Evolutionary conservation across 2,329 filamentous ascomycete genomes (phyloP).

Genomic region (Phaeosphaeria sp.): DNA sequence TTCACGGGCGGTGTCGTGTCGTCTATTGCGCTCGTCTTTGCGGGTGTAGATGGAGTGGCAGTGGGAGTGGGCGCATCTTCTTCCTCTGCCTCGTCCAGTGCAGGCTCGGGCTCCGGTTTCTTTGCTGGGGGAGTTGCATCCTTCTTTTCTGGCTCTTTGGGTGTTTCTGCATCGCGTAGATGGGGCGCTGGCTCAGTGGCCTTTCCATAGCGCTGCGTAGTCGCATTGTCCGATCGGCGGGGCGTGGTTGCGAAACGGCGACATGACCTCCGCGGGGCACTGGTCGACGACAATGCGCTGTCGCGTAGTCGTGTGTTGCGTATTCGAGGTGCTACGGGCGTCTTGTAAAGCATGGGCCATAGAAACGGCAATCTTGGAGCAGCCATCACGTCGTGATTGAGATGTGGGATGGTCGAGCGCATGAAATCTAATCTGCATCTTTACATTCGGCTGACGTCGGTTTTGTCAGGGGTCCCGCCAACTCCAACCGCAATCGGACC

Average conservation of each 20-base stretch:
- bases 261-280: constrained; percentile 21
- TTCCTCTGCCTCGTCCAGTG: constrained; percentile 33
- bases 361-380: constrained; percentile 55
- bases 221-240: constrained; percentile 35
- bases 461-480: constrained; percentile 15
- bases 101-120: constrained; percentile 10
- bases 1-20: constrained; percentile 18
- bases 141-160: constrained; percentile 5
- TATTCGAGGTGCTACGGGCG: constrained; percentile 30
- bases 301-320: constrained; percentile 16
- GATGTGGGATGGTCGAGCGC: neutral
- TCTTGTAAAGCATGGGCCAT: constrained; percentile 54
- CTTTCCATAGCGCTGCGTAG: constrained; percentile 55
- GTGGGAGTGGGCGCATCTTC: constrained; percentile 27
- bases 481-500: constrained; percentile 15
- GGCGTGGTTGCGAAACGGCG: constrained; percentile 38
- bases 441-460: constrained; percentile 11
- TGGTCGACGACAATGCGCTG: constrained; percentile 13
- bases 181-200: constrained; percentile 56
- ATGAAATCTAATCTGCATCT: constrained; percentile 5
- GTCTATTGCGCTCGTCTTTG: constrained; percentile 17
- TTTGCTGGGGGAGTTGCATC: constrained; percentile 8
- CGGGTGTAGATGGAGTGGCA: constrained; percentile 17
- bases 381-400: constrained; percentile 44
- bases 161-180: constrained; percentile 26